phyloP scores from a whole-genome alignment of 306 rosid genomes.

The Vachellia collinsii region DNA sequence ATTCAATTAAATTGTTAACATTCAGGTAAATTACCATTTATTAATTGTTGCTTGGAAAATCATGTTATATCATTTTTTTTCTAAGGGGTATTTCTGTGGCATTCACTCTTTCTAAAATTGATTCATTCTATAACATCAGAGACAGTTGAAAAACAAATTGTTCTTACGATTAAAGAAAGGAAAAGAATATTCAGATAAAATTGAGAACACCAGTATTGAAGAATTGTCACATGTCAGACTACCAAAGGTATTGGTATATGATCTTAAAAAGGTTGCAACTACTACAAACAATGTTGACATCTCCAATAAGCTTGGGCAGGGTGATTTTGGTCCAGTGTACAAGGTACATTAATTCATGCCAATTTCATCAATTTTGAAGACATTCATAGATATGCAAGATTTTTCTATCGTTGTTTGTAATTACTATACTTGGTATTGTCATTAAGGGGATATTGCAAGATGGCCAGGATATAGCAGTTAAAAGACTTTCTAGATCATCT shows the following conservation, averaged over 20 bases:
- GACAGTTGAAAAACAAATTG: not conserved
- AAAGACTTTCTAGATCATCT: not conserved
- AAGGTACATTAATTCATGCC: not conserved
- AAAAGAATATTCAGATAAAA: not conserved
- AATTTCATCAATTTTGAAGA: not conserved
- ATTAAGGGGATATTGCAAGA: not conserved
- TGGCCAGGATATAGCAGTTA: not conserved
- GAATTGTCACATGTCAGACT: not conserved
- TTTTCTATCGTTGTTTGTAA: not conserved
- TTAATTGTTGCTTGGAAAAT: not conserved
- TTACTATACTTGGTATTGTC: not conserved
- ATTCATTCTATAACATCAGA: not conserved
- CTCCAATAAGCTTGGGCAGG: constrained; percentile 3
- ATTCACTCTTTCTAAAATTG: not conserved
- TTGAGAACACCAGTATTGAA: not conserved
- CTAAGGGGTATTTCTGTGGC: not conserved
- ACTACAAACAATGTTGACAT: not conserved
- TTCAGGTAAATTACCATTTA: too few species aligned
- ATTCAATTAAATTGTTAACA: too few species aligned
- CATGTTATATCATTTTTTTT: not conserved
- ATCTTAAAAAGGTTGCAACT: not conserved
- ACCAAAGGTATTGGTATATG: not conserved
- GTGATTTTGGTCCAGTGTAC: not conserved
- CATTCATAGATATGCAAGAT: not conserved
- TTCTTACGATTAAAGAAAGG: not conserved